A percentile compares a stretch with the other conserved stretches of the same genome.
phyloP scores from a whole-genome alignment of 768 basidiomycete genomes.

The Mycena chlorophos region DNA sequence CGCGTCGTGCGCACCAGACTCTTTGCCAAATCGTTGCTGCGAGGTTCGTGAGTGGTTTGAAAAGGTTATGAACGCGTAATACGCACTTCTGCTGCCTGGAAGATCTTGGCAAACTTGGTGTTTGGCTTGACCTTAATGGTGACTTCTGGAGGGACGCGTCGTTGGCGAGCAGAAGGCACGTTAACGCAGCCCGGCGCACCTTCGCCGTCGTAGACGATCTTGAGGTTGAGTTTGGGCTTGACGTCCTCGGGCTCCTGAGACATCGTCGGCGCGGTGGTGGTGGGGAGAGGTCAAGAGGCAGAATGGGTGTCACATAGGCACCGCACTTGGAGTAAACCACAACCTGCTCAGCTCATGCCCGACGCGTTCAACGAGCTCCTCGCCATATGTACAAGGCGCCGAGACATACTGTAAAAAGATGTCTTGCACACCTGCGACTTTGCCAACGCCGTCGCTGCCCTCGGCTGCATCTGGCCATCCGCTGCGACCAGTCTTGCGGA shows the following conservation, averaged over 20 bases:
- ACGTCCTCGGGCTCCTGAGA: constrained; percentile 57
- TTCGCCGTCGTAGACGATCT: constrained; percentile 53
- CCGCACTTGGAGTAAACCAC: neutral
- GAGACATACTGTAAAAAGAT: no score
- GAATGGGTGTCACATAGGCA: neutral
- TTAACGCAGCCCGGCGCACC: constrained; percentile 45
- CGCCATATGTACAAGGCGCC: no score
- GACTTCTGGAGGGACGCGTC: constrained; percentile 42
- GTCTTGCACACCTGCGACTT: no score
- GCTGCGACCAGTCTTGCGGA: no score
- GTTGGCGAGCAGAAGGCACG: constrained; percentile 1
- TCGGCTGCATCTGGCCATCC: no score
- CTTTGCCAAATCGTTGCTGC: constrained; percentile 61
- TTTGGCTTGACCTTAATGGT: constrained; percentile 67
- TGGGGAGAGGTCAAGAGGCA: neutral
- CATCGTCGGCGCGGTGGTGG: constrained; percentile 33
- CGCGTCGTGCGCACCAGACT: constrained; percentile 42
- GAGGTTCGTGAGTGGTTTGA: neutral
- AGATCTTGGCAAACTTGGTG: constrained; percentile 66
- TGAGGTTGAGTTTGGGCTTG: constrained; percentile 71
- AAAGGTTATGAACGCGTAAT: neutral
- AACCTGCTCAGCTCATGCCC: neutral
- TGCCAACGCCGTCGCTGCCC: no score
- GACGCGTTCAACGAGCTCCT: no score
- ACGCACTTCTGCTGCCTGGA: constrained; percentile 65